These are phyloP conservation scores for Catenaria anguillulae DNA, from an alignment of 371 early-diverging fungal genomes.

Conservation along the genomic window DNA sequence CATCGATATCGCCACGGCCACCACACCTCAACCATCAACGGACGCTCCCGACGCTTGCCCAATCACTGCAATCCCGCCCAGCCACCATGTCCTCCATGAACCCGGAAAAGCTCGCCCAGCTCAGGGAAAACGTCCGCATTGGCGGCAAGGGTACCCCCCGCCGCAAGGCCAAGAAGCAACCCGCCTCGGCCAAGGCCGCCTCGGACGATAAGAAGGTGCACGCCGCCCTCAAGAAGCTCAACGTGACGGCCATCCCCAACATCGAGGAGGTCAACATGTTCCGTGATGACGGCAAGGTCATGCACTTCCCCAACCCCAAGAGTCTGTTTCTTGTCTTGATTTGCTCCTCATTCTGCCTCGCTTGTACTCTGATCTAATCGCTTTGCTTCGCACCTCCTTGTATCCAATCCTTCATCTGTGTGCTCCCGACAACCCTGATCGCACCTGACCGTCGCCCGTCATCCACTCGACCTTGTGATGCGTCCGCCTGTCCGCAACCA, in stretches of 20 bases:
- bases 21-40: too few relatives aligned
- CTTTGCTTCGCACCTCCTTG: too few relatives aligned
- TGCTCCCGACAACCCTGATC: too few relatives aligned
- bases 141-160: constrained; percentile 79
- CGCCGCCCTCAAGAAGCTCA: constrained; percentile 68
- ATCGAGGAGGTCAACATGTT: constrained; percentile 99
- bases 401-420: not conserved
- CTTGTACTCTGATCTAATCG: too few relatives aligned
- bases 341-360: constrained; percentile 7
- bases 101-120: constrained; percentile 87
- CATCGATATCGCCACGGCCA: too few relatives aligned
- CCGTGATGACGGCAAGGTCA: constrained; percentile 79
- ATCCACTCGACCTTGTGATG: too few relatives aligned
- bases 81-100: constrained; percentile 51
- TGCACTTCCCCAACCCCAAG: constrained; percentile 82
- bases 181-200: constrained; percentile 40
- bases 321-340: constrained; percentile 32
- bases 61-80: too few relatives aligned
- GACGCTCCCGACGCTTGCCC: too few relatives aligned
- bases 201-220: constrained; percentile 85
- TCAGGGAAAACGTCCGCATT: constrained; percentile 80
- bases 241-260: constrained; percentile 63
- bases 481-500: too few relatives aligned
- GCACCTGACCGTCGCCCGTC: too few relatives aligned
- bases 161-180: constrained; percentile 66